phyloP scores from a whole-genome alignment of 768 basidiomycete genomes.

The Termitomyces sp. region DNA sequence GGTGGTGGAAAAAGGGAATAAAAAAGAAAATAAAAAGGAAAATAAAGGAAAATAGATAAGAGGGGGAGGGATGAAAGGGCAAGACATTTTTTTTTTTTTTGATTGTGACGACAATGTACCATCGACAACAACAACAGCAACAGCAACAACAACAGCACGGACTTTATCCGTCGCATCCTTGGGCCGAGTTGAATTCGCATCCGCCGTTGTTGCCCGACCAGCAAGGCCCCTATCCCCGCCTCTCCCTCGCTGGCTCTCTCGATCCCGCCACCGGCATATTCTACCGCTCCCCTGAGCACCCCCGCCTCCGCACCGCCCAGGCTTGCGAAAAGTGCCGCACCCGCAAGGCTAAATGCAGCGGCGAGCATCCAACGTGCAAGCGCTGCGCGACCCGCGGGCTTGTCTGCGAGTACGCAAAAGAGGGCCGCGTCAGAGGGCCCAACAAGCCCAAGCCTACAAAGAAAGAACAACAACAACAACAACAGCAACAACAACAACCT shows the following conservation, averaged over 20 bases:
- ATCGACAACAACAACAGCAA: background rate
- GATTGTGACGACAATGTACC: background rate
- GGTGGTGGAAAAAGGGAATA: too few species aligned
- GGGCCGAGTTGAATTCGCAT: background rate
- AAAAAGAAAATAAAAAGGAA: too few species aligned
- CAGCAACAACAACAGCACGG: background rate
- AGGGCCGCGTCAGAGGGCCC: conserved; percentile 57
- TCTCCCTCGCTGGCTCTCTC: conserved; percentile 50
- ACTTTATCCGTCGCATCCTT: background rate
- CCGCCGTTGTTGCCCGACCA: background rate
- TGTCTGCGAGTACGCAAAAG: conserved; percentile 60
- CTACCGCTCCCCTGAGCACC: conserved; percentile 57
- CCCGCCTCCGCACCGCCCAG: conserved; percentile 63
- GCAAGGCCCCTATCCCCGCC: background rate
- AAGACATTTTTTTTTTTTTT: conserved; percentile 7
- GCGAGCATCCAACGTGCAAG: conserved; percentile 63
- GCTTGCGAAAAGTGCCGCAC: conserved; percentile 72
- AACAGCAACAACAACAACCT: too few species aligned
- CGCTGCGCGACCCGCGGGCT: conserved; percentile 57
- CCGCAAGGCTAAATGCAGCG: conserved; percentile 75
- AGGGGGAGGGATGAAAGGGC: too few species aligned
- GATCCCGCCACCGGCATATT: conserved; percentile 64
- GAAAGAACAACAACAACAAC: too few species aligned
- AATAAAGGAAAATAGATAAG: too few species aligned
- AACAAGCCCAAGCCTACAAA: conserved; percentile 44